Evolutionary conservation across 2,329 filamentous ascomycete genomes (phyloP).

Genomic region (Triangularia setosa): DNA sequence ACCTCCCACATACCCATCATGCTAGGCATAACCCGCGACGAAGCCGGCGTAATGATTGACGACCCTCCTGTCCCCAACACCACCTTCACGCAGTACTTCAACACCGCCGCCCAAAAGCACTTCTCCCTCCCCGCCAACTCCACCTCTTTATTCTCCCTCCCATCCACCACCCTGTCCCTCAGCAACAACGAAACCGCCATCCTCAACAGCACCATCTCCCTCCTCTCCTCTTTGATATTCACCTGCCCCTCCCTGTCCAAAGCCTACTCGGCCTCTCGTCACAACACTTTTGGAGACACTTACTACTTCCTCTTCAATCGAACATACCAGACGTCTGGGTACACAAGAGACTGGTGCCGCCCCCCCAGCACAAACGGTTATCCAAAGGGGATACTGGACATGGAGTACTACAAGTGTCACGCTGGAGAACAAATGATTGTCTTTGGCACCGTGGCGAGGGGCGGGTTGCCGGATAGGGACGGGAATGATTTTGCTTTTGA

Average conservation of each 20-base stretch:
- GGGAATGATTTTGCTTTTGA: slow-evolving; percentile 34
- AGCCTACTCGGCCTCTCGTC: slow-evolving; percentile 33
- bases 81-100: slow-evolving; percentile 23
- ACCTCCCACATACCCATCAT: slow-evolving; percentile 31
- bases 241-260: slow-evolving; percentile 35
- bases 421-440: slow-evolving; percentile 37
- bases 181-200: slow-evolving; percentile 17
- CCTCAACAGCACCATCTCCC: slow-evolving; percentile 33
- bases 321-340: slow-evolving; percentile 34
- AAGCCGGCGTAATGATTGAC: slow-evolving; percentile 26
- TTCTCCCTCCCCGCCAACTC: slow-evolving; percentile 19
- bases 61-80: slow-evolving; percentile 19
- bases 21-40: slow-evolving; percentile 36
- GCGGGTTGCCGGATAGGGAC: slow-evolving; percentile 34
- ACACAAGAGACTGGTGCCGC: slow-evolving; percentile 31
- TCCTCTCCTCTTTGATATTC: slow-evolving; percentile 33
- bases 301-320: slow-evolving; percentile 40
- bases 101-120: slow-evolving; percentile 14
- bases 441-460: slow-evolving; percentile 34
- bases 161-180: slow-evolving; percentile 14
- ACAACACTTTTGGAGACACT: slow-evolving; percentile 30
- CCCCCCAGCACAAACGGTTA: slow-evolving; percentile 27
- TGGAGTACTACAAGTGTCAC: slow-evolving; percentile 41
- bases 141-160: slow-evolving; percentile 19
- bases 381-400: slow-evolving; percentile 34